Conservation (phyloP, 169 alveolate genomes). For the Eimeria acervulina region DNA sequence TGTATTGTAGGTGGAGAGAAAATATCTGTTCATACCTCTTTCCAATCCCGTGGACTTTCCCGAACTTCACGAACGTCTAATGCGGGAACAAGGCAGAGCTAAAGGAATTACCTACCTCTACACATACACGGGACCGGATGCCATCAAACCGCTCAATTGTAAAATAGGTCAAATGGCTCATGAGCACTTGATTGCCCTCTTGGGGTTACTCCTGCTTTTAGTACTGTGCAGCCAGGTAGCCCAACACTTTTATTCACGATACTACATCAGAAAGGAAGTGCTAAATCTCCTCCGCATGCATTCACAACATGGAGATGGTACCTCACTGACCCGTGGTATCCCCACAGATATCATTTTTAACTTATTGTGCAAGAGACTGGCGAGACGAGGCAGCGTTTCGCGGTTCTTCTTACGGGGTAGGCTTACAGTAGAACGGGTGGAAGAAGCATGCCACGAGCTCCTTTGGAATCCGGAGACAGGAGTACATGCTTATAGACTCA, state of each 20-base stretch:
- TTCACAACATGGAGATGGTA: constrained; percentile 2
- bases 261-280: constrained; percentile 57
- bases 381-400: background rate
- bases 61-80: constrained; percentile 58
- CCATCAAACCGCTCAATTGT: constrained; percentile 3
- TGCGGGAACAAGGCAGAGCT: constrained; percentile 61
- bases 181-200: constrained; percentile 1
- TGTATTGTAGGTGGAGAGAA: constrained; percentile 42
- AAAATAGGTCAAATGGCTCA: constrained; percentile 8
- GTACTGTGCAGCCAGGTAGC: background rate
- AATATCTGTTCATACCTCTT: constrained; percentile 36
- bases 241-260: background rate
- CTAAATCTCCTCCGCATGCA: constrained; percentile 24
- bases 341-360: constrained; percentile 21
- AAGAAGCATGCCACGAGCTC: constrained; percentile 68
- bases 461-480: constrained; percentile 31
- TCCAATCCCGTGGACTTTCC: constrained; percentile 65
- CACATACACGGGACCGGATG: constrained; percentile 45
- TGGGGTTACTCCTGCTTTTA: background rate
- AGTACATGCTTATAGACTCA: constrained; percentile 24
- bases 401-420: constrained; percentile 18
- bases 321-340: constrained; percentile 26
- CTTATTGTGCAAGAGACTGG: constrained; percentile 17
- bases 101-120: constrained; percentile 40
- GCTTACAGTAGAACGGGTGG: constrained; percentile 40